A percentile compares a stretch with the other conserved stretches of the same genome.
phyloP scores from a whole-genome alignment of 2,329 filamentous ascomycete genomes.

The Lachnellula willkommii region DNA sequence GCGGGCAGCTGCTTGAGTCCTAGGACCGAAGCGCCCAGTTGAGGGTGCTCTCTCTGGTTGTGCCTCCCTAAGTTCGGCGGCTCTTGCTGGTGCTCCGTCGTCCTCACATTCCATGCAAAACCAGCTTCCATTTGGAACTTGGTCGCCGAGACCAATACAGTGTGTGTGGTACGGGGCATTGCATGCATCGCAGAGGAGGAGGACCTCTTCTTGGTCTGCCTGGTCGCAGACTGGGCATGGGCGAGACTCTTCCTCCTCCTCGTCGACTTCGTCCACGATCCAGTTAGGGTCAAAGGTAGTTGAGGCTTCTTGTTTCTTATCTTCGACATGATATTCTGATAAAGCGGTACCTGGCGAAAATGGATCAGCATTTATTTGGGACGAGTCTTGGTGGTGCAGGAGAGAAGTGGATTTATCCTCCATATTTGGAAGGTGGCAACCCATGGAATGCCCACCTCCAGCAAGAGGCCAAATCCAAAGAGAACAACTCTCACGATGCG shows the following conservation, averaged over 20 bases:
- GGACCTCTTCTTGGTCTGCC: constrained; percentile 73
- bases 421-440: background rate
- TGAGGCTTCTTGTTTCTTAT: constrained; percentile 75
- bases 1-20: constrained; percentile 54
- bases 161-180: constrained; percentile 86
- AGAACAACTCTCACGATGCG: background rate
- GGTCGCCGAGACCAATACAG: constrained; percentile 71
- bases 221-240: constrained; percentile 83
- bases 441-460: too few species aligned
- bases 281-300: constrained; percentile 77
- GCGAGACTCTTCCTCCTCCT: constrained; percentile 60
- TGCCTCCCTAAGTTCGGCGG: constrained; percentile 32
- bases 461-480: background rate
- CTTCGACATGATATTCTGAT: constrained; percentile 62
- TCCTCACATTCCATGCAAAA: constrained; percentile 79
- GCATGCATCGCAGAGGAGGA: constrained; percentile 88
- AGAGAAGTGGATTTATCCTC: background rate
- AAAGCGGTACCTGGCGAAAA: constrained; percentile 45
- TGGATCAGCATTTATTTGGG: constrained; percentile 12
- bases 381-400: background rate
- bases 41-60: constrained; percentile 28
- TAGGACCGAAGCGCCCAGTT: constrained; percentile 31
- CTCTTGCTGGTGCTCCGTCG: constrained; percentile 36
- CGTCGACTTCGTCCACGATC: constrained; percentile 67
- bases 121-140: constrained; percentile 74